Evolutionary conservation across 2,329 filamentous ascomycete species (phyloP), one percentile per base, ranked within the genome.

Genomic region (Harringtonia aguacate): DNA sequence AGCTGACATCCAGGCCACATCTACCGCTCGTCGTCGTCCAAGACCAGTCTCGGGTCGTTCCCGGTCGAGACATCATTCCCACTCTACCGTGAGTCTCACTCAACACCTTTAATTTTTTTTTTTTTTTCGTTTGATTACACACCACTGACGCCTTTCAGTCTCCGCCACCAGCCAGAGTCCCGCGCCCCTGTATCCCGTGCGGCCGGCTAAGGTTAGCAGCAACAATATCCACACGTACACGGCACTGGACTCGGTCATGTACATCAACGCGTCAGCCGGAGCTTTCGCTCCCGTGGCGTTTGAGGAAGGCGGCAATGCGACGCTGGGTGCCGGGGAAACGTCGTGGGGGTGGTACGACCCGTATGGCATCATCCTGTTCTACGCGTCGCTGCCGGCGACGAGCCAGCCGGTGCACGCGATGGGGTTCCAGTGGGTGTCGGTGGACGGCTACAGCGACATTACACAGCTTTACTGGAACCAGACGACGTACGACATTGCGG

Each of bases 401-500:
- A 43, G 36, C 21, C 17, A 18, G 8, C 7, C 45, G 8, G 39
- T 47, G 14, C 45, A 47, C 22, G 21, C 21, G 8, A 42, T 45
- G 35, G 48, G 48, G 30, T 50, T 43, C 36, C 41, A 45, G 44
- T 51, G 49, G 49, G 39, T 49, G 17, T 41, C 39, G 7, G 42
- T 46, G 4, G 24, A 18, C 6, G 47, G 39, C 14, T 34, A 42
- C 34, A 3, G 39, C 3, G 39, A 28, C 17, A 3, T 51, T 12
- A 45, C 44, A 7, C 45, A 51, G 47, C 46, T 51, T 37, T 48
- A 45, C 28, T 49, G 49, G 49, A 48, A 51, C 41, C 49, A 51
- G 47, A 48, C 49, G 21, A 47, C 46, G 39, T 51, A 43, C 39
- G 49, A 50, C 10, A 17, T 40, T 15, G 49, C 45, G 3, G 44